These are phyloP conservation scores for Colletotrichum salicis DNA, from an alignment of 2,329 filamentous ascomycete species.

Conservation along the genomic window DNA sequence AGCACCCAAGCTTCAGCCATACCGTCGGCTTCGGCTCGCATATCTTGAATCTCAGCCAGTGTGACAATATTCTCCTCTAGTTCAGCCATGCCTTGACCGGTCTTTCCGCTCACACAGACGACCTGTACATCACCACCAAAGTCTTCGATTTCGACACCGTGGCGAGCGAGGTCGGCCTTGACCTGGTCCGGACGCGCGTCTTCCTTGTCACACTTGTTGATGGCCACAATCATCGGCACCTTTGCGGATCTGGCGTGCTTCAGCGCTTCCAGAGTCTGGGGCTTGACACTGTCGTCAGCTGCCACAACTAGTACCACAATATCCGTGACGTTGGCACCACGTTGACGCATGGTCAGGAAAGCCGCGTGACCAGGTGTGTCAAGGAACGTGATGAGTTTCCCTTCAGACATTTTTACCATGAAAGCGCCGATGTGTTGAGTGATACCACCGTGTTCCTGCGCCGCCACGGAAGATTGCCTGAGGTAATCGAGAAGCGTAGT, in stretches of 20 bases:
- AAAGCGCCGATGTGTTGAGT: conserved; percentile 99
- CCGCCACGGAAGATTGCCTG: conserved; percentile 90
- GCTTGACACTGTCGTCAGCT: conserved; percentile 96
- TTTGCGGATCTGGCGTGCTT: conserved; percentile 89
- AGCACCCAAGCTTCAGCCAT: conserved; percentile 93
- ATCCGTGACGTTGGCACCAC: conserved; percentile 95
- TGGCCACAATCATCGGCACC: conserved; percentile 96
- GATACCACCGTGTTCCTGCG: conserved; percentile 93
- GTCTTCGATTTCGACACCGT: conserved; percentile 93
- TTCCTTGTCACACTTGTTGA: conserved; percentile 96
- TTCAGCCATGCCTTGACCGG: conserved; percentile 88
- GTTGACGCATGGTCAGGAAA: conserved; percentile 94
- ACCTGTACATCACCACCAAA: conserved; percentile 95
- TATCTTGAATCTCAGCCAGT: conserved; percentile 89
- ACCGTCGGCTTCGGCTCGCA: conserved; percentile 81
- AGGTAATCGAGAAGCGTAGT: conserved; percentile 95
- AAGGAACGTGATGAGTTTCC: conserved; percentile 93
- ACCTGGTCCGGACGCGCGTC: conserved; percentile 83
- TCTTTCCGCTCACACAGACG: conserved; percentile 91
- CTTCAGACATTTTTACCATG: conserved; percentile 85
- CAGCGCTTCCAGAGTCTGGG: conserved; percentile 94
- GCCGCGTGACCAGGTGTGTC: conserved; percentile 97
- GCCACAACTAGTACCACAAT: conserved; percentile 97
- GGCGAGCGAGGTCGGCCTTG: conserved; percentile 84
- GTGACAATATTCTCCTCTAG: conserved; percentile 91